These are phyloP conservation scores for Haematococcus lacustris DNA, from an alignment of 139 green algal genomes.

Conservation along the genomic window DNA sequence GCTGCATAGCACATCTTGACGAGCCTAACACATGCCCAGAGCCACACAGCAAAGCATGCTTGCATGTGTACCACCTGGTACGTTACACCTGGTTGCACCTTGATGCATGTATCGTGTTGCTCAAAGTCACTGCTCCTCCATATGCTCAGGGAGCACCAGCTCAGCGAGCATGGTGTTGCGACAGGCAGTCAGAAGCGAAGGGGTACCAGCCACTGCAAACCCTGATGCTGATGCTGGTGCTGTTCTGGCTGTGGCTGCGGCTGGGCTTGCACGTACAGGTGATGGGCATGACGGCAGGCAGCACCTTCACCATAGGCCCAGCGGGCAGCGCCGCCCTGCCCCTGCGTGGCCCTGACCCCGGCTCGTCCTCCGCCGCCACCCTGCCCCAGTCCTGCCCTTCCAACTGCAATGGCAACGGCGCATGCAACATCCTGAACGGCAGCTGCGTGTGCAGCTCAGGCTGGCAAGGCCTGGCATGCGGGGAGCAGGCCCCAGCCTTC, in stretches of 20 bases:
- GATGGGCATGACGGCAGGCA: constrained; percentile 28
- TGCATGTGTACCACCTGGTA: neutral
- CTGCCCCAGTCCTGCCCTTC: constrained; percentile 31
- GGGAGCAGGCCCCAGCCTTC: too few species aligned
- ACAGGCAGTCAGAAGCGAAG: neutral
- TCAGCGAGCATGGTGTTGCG: neutral
- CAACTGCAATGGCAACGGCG: constrained; percentile 35
- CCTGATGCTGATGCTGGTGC: neutral
- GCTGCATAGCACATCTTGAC: too few species aligned
- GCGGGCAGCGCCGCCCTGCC: neutral
- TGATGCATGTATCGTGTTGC: neutral
- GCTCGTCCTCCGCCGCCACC: constrained; percentile 8
- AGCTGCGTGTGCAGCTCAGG: constrained; percentile 29
- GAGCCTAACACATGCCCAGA: neutral
- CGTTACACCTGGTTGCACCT: neutral
- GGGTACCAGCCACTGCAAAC: neutral
- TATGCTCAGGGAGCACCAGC: neutral
- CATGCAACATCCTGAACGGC: constrained; percentile 31
- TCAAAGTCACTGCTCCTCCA: neutral
- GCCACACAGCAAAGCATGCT: neutral
- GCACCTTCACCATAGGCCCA: neutral
- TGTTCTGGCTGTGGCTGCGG: neutral
- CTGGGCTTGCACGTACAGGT: neutral
- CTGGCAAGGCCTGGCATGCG: constrained; percentile 12
- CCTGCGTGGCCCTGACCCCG: neutral